These are phyloP conservation scores for Dendrobium nobile DNA, from an alignment of 106 monocot species.

Conservation along the genomic window DNA sequence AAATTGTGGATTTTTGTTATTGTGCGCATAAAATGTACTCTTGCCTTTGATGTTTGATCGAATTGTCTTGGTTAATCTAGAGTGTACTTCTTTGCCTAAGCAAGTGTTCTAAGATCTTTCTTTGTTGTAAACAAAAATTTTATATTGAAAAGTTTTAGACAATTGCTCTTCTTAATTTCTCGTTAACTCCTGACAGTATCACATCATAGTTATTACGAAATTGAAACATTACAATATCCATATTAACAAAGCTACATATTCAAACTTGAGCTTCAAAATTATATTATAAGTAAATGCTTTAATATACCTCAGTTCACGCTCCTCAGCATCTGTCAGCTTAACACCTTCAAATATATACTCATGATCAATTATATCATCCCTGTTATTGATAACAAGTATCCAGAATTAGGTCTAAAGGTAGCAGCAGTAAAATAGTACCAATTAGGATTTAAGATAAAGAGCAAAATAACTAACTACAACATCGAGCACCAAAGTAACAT, in stretches of 20 bases:
- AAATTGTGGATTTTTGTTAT: no score
- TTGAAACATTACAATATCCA: neutral
- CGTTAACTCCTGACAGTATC: no score
- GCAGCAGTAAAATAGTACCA: neutral
- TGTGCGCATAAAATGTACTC: no score
- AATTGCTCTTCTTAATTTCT: no score
- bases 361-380: constrained; percentile 88
- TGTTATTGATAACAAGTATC: constrained; percentile 10
- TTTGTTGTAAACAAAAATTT: no score
- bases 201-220: neutral
- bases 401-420: neutral
- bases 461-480: constrained; percentile 1
- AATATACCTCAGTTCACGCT: constrained; percentile 61
- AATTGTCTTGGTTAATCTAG: no score
- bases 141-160: no score
- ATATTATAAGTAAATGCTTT: neutral
- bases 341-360: constrained; percentile 71
- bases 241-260: neutral
- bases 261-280: neutral
- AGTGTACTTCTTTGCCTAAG: no score
- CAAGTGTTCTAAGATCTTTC: no score
- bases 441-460: neutral
- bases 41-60: no score
- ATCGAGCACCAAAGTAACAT: neutral
- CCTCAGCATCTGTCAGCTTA: constrained; percentile 72